These are phyloP conservation scores for Sophora flavescens DNA, from an alignment of 306 rosid species.

Conservation along the genomic window DNA sequence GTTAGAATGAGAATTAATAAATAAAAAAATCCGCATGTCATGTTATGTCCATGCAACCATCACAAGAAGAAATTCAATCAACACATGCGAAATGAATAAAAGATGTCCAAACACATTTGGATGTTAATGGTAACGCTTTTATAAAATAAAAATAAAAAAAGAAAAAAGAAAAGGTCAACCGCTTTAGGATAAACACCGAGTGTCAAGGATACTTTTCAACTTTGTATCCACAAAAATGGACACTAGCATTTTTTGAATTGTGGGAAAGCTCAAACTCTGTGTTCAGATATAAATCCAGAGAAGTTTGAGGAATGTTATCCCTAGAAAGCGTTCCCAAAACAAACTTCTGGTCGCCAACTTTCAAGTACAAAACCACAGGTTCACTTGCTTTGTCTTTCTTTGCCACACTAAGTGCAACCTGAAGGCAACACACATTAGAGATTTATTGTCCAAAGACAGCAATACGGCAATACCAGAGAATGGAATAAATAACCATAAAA, in stretches of 20 bases:
- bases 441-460: not conserved
- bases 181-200: not conserved
- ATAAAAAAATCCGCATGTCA: not conserved
- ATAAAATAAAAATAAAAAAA: too few species aligned
- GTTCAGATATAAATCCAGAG: constrained; percentile 71
- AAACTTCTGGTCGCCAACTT: constrained; percentile 61
- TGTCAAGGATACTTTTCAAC: constrained; percentile 61
- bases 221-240: constrained; percentile 72
- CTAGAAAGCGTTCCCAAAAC: constrained; percentile 70
- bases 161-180: not conserved
- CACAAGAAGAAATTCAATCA: not conserved
- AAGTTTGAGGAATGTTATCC: constrained; percentile 70
- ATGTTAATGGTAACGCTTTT: not conserved
- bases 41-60: not conserved
- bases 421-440: not conserved
- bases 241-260: constrained; percentile 66
- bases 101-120: not conserved
- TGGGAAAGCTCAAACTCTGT: constrained; percentile 78
- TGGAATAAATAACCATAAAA: not conserved
- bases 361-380: constrained; percentile 53
- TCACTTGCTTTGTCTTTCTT: constrained; percentile 67
- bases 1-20: not conserved
- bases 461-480: not conserved
- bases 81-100: not conserved
- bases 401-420: constrained; percentile 77